Evolutionary conservation across 768 basidiomycete species (phyloP).

Genomic region (Atractiella rhizophila): DNA sequence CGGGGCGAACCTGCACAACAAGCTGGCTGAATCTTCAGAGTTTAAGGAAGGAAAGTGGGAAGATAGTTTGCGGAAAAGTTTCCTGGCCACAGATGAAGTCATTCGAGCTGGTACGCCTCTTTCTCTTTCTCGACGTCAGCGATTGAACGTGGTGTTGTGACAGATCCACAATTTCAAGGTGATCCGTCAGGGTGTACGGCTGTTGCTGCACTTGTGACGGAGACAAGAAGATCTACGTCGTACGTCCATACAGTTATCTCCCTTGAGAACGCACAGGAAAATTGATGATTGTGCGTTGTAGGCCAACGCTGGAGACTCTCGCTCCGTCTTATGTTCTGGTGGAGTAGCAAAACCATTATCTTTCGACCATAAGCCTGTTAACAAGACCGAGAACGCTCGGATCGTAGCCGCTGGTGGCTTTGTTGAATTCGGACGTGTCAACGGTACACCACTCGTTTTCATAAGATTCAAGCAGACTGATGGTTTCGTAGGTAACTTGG

Average conservation of each 20-base stretch:
- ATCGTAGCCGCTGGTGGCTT: slow-evolving; percentile 81
- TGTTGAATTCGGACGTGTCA: slow-evolving; percentile 87
- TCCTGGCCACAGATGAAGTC: slow-evolving; percentile 85
- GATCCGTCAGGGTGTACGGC: slow-evolving; percentile 96
- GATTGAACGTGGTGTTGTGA: slow-evolving; percentile 5
- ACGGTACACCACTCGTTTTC: slow-evolving; percentile 33
- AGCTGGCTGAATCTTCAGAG: slow-evolving; percentile 42
- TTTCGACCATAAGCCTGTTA: slow-evolving; percentile 85
- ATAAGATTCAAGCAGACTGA: background rate
- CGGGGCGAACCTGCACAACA: slow-evolving; percentile 55
- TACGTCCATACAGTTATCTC: background rate
- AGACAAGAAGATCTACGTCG: slow-evolving; percentile 32
- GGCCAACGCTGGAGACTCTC: slow-evolving; percentile 96
- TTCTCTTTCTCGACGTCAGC: background rate
- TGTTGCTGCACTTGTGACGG: slow-evolving; percentile 62
- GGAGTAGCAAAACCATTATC: slow-evolving; percentile 73
- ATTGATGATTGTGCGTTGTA: slow-evolving; percentile 19
- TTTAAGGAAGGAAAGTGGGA: slow-evolving; percentile 48
- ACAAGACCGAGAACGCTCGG: slow-evolving; percentile 57
- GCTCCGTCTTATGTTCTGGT: slow-evolving; percentile 59
- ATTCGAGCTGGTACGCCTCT: slow-evolving; percentile 40
- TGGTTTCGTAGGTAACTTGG: slow-evolving; percentile 51
- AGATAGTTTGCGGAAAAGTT: slow-evolving; percentile 58
- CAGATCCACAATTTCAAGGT: slow-evolving; percentile 60
- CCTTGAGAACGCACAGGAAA: background rate